A percentile compares a stretch with the other conserved stretches of the same genome.
Conservation (phyloP, 306 rosid genomes). For the Vigna unguiculata region DNA sequence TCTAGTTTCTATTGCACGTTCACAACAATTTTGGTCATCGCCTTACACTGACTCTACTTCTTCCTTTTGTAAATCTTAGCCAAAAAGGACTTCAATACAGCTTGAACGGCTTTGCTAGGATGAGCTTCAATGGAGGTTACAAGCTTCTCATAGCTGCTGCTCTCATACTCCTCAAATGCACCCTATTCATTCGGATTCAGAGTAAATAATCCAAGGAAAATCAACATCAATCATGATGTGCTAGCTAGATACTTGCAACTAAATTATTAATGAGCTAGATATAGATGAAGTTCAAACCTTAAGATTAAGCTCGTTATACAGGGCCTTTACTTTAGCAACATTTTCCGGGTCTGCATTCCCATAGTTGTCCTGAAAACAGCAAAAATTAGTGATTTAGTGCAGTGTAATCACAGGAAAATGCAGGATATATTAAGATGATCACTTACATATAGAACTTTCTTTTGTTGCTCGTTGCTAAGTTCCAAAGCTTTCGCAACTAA, state of each 20-base stretch:
- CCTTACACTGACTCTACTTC: conserved; percentile 56
- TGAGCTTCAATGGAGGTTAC: conserved; percentile 75
- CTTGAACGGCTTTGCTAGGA: conserved; percentile 79
- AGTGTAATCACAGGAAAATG: conserved; percentile 31
- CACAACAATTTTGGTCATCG: conserved; percentile 29
- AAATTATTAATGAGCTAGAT: conserved; percentile 3
- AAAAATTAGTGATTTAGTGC: conserved; percentile 22
- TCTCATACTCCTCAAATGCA: conserved; percentile 77
- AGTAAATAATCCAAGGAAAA: conserved; percentile 35
- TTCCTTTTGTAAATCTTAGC: conserved; percentile 90
- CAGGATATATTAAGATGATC: neutral
- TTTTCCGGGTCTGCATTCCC: conserved; percentile 71
- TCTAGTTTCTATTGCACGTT: conserved; percentile 34
- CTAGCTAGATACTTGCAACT: conserved; percentile 22
- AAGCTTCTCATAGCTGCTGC: conserved; percentile 68
- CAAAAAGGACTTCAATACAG: conserved; percentile 87
- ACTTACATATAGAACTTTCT: conserved; percentile 74
- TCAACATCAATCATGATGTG: conserved; percentile 9
- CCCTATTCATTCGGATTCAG: conserved; percentile 51
- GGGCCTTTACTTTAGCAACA: conserved; percentile 76
- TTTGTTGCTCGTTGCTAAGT: conserved; percentile 70
- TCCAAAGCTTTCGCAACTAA: conserved; percentile 91
- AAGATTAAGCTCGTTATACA: conserved; percentile 76
- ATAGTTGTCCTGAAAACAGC: conserved; percentile 70
- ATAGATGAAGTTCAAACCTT: conserved; percentile 60